Conservation (phyloP, 2,329 filamentous ascomycete species). For the Stemphylium lycopersici region DNA sequence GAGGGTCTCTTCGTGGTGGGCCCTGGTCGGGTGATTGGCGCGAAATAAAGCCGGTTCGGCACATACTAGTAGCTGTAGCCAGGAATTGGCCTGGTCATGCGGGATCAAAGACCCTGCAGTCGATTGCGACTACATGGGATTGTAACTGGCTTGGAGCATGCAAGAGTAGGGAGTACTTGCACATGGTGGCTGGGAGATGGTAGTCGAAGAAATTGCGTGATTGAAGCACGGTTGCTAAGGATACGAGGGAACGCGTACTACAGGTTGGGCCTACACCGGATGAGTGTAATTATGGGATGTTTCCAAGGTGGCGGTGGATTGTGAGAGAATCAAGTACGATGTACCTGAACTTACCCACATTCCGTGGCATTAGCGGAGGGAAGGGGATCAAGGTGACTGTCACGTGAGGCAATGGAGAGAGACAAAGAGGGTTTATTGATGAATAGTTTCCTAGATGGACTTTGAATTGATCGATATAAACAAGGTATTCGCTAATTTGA, state of each 20-base stretch:
- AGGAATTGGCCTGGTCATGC: constrained; percentile 4
- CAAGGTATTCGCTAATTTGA: constrained; percentile 7
- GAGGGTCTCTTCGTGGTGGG: constrained; percentile 3
- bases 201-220: background rate
- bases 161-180: background rate
- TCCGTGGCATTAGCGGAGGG: too few relatives aligned
- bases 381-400: too few relatives aligned
- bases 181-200: background rate
- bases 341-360: too few relatives aligned
- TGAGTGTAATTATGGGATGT: too few relatives aligned
- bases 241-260: background rate
- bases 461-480: constrained; percentile 6
- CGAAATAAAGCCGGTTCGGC: background rate
- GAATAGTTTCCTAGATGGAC: background rate
- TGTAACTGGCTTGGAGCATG: background rate
- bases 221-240: background rate
- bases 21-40: constrained; percentile 1
- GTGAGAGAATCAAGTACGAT: too few relatives aligned
- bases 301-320: too few relatives aligned
- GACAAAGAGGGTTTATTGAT: background rate
- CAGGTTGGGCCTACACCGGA: too few relatives aligned
- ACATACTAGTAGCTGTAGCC: background rate
- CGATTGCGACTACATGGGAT: background rate
- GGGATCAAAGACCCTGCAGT: background rate
- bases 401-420: too few relatives aligned